Evolutionary conservation across 2,329 filamentous ascomycete species (phyloP).

Genomic region (Cladophialophora yegresii): DNA sequence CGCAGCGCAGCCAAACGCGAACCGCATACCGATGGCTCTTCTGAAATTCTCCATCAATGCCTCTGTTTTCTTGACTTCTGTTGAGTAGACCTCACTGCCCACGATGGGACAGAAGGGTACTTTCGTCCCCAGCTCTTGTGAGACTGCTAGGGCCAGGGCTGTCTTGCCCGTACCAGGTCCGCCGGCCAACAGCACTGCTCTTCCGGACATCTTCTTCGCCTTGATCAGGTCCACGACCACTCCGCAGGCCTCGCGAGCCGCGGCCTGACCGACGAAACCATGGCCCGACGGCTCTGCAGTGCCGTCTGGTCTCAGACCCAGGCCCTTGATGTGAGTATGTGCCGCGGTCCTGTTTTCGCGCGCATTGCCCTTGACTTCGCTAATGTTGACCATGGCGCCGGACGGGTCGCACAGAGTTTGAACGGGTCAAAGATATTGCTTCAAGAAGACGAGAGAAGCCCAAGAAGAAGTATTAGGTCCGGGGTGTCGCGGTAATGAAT

Average conservation of each 20-base stretch:
- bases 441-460: slow-evolving; percentile 4
- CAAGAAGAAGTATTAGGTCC: not conserved
- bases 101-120: slow-evolving; percentile 98
- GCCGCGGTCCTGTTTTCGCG: slow-evolving; percentile 95
- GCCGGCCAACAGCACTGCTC: slow-evolving; percentile 88
- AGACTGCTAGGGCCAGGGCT: slow-evolving; percentile 89
- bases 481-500: not conserved
- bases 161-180: slow-evolving; percentile 97
- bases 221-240: slow-evolving; percentile 94
- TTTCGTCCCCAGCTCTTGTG: slow-evolving; percentile 95
- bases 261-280: slow-evolving; percentile 86
- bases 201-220: slow-evolving; percentile 95
- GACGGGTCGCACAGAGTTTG: slow-evolving; percentile 15
- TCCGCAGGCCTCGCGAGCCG: slow-evolving; percentile 91
- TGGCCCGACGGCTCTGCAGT: slow-evolving; percentile 74
- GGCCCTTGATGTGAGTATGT: slow-evolving; percentile 96
- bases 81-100: slow-evolving; percentile 95
- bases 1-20: not conserved
- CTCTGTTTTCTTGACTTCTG: slow-evolving; percentile 99
- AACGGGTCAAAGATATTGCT: not conserved
- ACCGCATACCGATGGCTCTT: slow-evolving; percentile 74
- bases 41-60: slow-evolving; percentile 99
- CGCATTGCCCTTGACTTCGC: slow-evolving; percentile 89
- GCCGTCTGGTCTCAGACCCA: slow-evolving; percentile 84
- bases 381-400: slow-evolving; percentile 76